phyloP scores from a whole-genome alignment of 352 stramenopile species.

The Phytophthora litchii region DNA sequence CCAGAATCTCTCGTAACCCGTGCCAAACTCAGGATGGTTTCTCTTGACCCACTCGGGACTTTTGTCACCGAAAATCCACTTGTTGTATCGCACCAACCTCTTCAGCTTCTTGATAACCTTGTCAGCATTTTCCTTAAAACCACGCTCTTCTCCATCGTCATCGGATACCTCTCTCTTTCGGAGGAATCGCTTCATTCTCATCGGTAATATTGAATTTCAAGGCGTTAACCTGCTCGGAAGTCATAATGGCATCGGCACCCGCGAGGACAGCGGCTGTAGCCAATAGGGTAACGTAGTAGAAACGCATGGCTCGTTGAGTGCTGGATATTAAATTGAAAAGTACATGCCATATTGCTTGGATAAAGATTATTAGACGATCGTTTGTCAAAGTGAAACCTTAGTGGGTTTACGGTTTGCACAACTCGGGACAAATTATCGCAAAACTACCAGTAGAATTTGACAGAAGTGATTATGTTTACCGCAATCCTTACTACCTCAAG shows the following conservation, averaged over 20 bases:
- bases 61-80: slow-evolving; percentile 4
- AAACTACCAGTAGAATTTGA: no score
- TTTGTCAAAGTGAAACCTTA: no score
- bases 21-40: not conserved
- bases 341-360: no score
- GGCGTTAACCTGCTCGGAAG: not conserved
- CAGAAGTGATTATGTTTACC: no score
- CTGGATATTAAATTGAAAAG: no score
- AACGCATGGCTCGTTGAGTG: not conserved
- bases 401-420: no score
- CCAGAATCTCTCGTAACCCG: slow-evolving; percentile 1
- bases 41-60: not conserved
- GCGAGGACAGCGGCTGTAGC: not conserved
- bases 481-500: no score
- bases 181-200: slow-evolving; percentile 1
- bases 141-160: not conserved
- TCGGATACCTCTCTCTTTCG: not conserved
- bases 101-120: not conserved
- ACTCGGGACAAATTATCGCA: no score
- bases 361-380: no score
- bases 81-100: slow-evolving; percentile 2
- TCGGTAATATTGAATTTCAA: not conserved
- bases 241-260: not conserved
- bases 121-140: not conserved
- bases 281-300: not conserved